Percentiles rank a stretch among this genome's conserved stretches.
These are phyloP conservation scores for Pochonia chlamydosporia DNA, from an alignment of 2,329 filamentous ascomycete genomes.

Conservation along the genomic window DNA sequence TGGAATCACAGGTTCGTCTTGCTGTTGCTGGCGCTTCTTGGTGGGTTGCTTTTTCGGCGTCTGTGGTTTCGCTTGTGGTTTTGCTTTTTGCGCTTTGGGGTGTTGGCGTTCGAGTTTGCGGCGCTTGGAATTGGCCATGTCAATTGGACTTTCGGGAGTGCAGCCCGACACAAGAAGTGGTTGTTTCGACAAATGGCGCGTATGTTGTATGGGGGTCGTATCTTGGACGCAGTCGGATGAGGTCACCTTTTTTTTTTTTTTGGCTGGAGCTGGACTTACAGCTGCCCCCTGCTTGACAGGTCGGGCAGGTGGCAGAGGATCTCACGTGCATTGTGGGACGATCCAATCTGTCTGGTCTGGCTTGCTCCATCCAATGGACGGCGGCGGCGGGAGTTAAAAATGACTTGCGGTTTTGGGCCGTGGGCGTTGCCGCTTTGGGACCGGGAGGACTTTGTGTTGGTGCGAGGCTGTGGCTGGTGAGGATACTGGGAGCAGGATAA, in stretches of 20 bases:
- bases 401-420: background rate
- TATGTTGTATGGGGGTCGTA: background rate
- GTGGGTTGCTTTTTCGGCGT: conserved; percentile 2
- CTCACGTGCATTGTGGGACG: conserved; percentile 9
- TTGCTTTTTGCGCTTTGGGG: conserved; percentile 12
- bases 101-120: conserved; percentile 11
- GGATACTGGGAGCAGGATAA: too few species aligned
- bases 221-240: background rate
- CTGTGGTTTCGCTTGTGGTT: conserved; percentile 8
- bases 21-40: conserved; percentile 19
- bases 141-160: too few species aligned
- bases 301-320: conserved; percentile 1
- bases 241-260: background rate
- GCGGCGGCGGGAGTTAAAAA: background rate
- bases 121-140: conserved; percentile 13
- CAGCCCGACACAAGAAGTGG: too few species aligned
- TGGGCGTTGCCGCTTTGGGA: background rate
- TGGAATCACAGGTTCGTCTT: conserved; percentile 51
- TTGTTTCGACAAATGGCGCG: too few species aligned
- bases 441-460: too few species aligned
- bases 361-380: background rate
- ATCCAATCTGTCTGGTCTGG: background rate
- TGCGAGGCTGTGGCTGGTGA: too few species aligned
- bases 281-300: conserved; percentile 1
- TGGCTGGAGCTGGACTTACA: conserved; percentile 2